phyloP scores from a whole-genome alignment of 352 stramenopile species.

The Phytophthora parvispora region DNA sequence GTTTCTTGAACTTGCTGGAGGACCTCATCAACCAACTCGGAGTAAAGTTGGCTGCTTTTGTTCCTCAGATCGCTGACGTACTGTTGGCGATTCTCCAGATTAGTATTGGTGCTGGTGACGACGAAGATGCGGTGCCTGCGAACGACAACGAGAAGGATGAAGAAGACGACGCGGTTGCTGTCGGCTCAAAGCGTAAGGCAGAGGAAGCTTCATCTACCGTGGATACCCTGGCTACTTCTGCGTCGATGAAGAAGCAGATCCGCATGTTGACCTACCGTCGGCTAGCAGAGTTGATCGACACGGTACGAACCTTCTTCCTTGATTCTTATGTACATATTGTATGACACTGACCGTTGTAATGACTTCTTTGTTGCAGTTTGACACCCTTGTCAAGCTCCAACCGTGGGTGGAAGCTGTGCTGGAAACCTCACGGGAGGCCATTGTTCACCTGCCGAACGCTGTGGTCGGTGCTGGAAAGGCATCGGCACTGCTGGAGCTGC shows the following conservation, averaged over 20 bases:
- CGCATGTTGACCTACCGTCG: slow-evolving; percentile 83
- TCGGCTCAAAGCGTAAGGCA: slow-evolving; percentile 36
- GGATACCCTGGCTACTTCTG: slow-evolving; percentile 28
- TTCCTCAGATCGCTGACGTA: slow-evolving; percentile 82
- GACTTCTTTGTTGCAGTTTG: slow-evolving; percentile 51
- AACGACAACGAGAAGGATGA: slow-evolving; percentile 32
- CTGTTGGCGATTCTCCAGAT: slow-evolving; percentile 79
- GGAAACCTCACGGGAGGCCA: slow-evolving; percentile 57
- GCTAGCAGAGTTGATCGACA: slow-evolving; percentile 79
- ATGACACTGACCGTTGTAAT: slow-evolving; percentile 13
- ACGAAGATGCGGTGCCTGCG: slow-evolving; percentile 35
- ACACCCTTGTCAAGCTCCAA: slow-evolving; percentile 67
- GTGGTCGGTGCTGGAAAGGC: slow-evolving; percentile 82
- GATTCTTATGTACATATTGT: neutral
- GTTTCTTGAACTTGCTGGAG: slow-evolving; percentile 93
- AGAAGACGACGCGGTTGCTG: slow-evolving; percentile 1
- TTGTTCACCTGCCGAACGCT: slow-evolving; percentile 72
- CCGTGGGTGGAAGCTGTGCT: slow-evolving; percentile 72
- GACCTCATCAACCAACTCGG: slow-evolving; percentile 91
- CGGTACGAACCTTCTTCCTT: slow-evolving; percentile 25
- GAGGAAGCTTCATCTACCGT: slow-evolving; percentile 5
- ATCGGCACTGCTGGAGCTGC: slow-evolving; percentile 81
- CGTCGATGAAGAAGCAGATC: slow-evolving; percentile 84
- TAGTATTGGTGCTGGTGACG: slow-evolving; percentile 43
- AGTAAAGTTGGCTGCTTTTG: slow-evolving; percentile 84